phyloP scores from a whole-genome alignment of 2,329 filamentous ascomycete genomes.

The Neopestalotiopsis rosae region DNA sequence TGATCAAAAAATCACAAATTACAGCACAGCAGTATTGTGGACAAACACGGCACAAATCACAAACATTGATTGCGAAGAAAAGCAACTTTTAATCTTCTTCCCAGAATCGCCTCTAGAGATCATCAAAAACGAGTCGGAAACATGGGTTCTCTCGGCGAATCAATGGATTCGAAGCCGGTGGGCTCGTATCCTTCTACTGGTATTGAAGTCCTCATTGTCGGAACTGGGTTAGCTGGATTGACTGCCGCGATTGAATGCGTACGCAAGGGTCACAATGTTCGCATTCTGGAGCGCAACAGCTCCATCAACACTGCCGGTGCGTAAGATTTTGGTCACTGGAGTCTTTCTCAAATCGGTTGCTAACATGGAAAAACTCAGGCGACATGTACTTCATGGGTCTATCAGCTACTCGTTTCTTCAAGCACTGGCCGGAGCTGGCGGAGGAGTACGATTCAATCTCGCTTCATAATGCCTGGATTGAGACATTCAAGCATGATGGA shows the following conservation, averaged over 20 bases:
- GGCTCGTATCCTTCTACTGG: constrained; percentile 54
- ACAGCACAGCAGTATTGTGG: not conserved
- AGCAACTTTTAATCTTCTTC: no score
- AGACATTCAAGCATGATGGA: constrained; percentile 59
- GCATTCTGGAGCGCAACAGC: constrained; percentile 51
- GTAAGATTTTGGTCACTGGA: constrained; percentile 22
- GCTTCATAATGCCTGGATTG: constrained; percentile 59
- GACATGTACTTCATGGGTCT: constrained; percentile 67
- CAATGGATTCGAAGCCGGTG: constrained; percentile 50
- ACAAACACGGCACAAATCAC: not conserved
- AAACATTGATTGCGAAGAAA: no score
- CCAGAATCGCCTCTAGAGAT: not conserved
- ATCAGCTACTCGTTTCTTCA: constrained; percentile 59
- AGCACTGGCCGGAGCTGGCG: constrained; percentile 59
- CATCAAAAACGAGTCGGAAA: not conserved
- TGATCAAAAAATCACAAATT: not conserved
- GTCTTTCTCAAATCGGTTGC: constrained; percentile 14
- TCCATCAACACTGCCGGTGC: constrained; percentile 57
- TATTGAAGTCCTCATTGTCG: constrained; percentile 57
- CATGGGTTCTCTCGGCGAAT: constrained; percentile 33
- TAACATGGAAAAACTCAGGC: constrained; percentile 38
- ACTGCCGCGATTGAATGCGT: constrained; percentile 66
- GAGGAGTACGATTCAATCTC: constrained; percentile 57
- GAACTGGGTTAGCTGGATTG: constrained; percentile 64
- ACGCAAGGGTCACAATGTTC: constrained; percentile 61